phyloP scores from a whole-genome alignment of 1,284 basidiomycete genomes.

The Sanghuangporus baumii region DNA sequence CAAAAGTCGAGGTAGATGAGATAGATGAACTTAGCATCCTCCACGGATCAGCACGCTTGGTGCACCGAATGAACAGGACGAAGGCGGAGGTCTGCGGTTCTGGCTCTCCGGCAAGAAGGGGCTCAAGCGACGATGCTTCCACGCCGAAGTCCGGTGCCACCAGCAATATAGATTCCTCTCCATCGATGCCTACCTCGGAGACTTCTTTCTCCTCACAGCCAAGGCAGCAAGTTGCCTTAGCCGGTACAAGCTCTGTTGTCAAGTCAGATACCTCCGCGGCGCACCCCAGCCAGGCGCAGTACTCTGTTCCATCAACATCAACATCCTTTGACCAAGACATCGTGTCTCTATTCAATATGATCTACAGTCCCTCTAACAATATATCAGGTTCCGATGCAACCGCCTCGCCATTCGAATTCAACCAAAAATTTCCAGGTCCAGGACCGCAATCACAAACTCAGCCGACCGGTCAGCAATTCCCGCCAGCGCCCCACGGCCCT shows the following conservation, averaged over 20 bases:
- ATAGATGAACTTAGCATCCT: constrained; percentile 2
- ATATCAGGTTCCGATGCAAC: not conserved
- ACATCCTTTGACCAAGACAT: not conserved
- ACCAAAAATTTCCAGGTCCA: not conserved
- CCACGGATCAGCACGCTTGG: not conserved
- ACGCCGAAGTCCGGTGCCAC: not conserved
- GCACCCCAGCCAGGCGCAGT: not conserved
- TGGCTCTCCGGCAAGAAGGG: not conserved
- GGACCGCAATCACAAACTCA: not conserved
- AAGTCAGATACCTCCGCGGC: not conserved
- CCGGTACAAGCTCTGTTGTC: too few relatives aligned
- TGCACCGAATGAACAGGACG: not conserved
- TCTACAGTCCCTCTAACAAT: not conserved
- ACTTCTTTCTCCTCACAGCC: not conserved
- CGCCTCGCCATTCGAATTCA: not conserved
- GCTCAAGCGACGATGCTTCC: not conserved
- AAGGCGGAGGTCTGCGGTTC: not conserved
- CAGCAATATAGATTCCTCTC: not conserved
- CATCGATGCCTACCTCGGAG: too few relatives aligned
- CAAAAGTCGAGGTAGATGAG: constrained; percentile 2
- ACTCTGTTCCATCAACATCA: not conserved
- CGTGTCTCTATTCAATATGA: not conserved
- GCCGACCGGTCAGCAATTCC: not conserved
- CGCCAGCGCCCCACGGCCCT: not conserved
- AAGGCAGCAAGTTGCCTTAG: not conserved